A percentile compares a stretch with the other conserved stretches of the same genome.
These are phyloP conservation scores for Wickerhamiella lipophila DNA, from an alignment of 805 yeast species.

Conservation along the genomic window DNA sequence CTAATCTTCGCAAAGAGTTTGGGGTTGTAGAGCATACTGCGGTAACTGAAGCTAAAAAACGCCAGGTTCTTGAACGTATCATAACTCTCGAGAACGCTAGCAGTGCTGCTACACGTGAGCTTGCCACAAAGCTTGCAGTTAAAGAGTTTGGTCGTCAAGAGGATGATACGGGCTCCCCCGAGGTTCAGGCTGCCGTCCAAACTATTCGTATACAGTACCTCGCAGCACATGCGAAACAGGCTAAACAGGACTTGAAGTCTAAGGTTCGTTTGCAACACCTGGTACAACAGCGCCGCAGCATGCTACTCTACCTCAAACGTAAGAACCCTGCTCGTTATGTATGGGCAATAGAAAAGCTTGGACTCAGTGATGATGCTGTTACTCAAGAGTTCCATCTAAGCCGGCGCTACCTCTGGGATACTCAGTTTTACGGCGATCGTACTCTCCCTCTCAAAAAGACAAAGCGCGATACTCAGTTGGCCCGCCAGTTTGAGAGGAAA, in stretches of 20 bases:
- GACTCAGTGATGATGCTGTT: constrained; percentile 69
- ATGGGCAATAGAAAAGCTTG: constrained; percentile 76
- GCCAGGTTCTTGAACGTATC: constrained; percentile 58
- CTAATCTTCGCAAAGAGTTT: constrained; percentile 22
- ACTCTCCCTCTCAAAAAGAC: constrained; percentile 26
- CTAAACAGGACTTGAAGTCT: constrained; percentile 60
- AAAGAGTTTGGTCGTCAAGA: constrained; percentile 69
- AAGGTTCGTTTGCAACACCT: constrained; percentile 62
- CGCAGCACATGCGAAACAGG: constrained; percentile 56
- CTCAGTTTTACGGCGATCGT: constrained; percentile 29
- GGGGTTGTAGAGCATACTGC: constrained; percentile 19
- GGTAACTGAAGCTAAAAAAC: constrained; percentile 39
- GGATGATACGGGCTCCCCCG: constrained; percentile 91
- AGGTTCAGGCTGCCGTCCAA: constrained; percentile 86
- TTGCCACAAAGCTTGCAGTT: constrained; percentile 53
- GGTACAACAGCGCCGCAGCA: constrained; percentile 80
- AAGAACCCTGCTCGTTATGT: constrained; percentile 71
- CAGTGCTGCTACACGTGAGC: constrained; percentile 41
- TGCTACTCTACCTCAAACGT: constrained; percentile 68
- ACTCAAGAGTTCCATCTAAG: constrained; percentile 51
- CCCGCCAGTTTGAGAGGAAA: constrained; percentile 19
- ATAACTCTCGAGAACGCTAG: constrained; percentile 61
- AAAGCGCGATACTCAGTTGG: constrained; percentile 20
- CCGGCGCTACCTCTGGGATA: constrained; percentile 26
- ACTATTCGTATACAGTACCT: constrained; percentile 69